phyloP scores from a whole-genome alignment of 202 grass and related monocot species.

The Zoysia matrella region DNA sequence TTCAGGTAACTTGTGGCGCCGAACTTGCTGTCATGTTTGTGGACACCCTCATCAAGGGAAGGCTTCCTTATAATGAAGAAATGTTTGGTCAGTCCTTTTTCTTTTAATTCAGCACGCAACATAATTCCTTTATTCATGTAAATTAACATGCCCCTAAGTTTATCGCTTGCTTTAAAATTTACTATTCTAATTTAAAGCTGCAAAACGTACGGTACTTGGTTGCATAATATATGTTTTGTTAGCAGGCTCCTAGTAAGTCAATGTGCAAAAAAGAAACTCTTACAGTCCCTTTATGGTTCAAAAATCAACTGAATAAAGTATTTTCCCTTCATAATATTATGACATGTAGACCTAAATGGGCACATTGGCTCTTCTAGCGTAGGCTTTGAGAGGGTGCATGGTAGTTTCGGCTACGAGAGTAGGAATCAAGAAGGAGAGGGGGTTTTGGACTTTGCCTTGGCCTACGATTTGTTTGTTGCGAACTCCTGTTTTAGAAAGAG shows the following conservation, averaged over 20 bases:
- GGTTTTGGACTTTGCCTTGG: too few species aligned
- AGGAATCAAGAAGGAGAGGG: too few species aligned
- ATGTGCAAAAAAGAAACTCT: constrained; percentile 15
- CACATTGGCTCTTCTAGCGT: too few species aligned
- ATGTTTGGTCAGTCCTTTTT: constrained; percentile 65
- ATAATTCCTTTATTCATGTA: too few species aligned
- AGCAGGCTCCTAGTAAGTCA: constrained; percentile 8
- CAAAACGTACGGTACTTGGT: constrained; percentile 2
- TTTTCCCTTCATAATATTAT: constrained; percentile 20
- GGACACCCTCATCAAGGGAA: constrained; percentile 70
- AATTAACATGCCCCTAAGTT: constrained; percentile 2
- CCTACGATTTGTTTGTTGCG: too few species aligned
- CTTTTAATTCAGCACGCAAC: constrained; percentile 13
- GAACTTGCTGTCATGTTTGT: constrained; percentile 84
- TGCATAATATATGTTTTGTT: constrained; percentile 1
- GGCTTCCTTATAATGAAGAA: constrained; percentile 69
- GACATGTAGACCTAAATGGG: neutral
- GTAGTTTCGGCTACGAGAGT: too few species aligned
- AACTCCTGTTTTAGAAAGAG: too few species aligned
- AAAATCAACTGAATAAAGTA: constrained; percentile 34
- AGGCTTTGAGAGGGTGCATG: too few species aligned
- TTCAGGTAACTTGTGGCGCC: constrained; percentile 85
- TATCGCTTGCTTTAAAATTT: constrained; percentile 5
- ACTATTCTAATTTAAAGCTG: neutral
- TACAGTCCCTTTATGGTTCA: constrained; percentile 18